Evolutionary conservation across 108 stramenopile genomes (phyloP), one percentile per base, ranked within the genome.

Genomic region (Tribonema minus): DNA sequence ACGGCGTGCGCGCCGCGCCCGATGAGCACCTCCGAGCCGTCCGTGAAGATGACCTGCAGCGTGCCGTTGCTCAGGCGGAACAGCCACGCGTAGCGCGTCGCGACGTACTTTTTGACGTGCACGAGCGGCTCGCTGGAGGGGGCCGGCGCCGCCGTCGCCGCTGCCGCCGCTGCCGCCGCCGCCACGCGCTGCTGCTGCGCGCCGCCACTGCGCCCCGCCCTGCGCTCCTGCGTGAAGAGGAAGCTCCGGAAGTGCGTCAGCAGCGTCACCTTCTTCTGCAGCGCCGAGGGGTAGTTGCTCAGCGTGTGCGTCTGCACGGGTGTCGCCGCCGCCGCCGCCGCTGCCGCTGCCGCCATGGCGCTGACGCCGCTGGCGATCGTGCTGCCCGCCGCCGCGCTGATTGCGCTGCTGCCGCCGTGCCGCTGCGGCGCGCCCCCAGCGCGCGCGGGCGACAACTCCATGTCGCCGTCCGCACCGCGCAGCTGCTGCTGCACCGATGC

Each of bases 21-120:
- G 34, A 98, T 84, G 27, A 95, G 72, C 4, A 98, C 85, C 58
- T 97, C 94, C 1, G 95, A 95, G 62, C 91, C 85, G 76, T 96
- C 95, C 73, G 93, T 92, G 70, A 98, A 95, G 2, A 92, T 12
- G 15, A 96, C 94, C 88, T 97, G 96, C 2, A 96, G 91, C 4
- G 96, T 96, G 58, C 93, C 88, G 85, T 96, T 92, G 72, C 94
- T 95, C 70, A 99, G 82, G 15, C 96, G 90, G 85, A 99, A 96
- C 39, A 98, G 85, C 67, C 96, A 91, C 1, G 98, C 98, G 77
- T 99, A 94, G 73, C 92, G 92, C 2, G 98, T 97, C 25, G 92
- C 90, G 26, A 97, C 88, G 95, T 95, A 99, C 83, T 97, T 96
- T 88, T 96, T 96, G 84, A 99, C 78, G 85, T 87, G 97, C 2